Evolutionary conservation across 78 protist species (phyloP).

Genomic region (Cavenderia fasciculata): DNA sequence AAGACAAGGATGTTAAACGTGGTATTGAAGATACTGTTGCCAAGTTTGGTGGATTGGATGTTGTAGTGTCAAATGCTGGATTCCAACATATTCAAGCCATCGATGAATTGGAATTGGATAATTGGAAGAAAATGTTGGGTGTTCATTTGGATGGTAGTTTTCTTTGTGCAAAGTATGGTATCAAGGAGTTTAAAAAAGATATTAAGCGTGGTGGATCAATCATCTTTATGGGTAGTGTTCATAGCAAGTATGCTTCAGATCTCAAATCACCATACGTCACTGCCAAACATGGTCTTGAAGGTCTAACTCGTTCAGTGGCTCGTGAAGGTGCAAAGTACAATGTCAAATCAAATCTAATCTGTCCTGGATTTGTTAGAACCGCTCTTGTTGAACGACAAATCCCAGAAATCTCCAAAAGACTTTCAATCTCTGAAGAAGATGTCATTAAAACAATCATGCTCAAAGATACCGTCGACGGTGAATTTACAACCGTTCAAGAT

Average conservation of each 20-base stretch:
- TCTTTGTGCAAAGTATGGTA: slow-evolving; percentile 68
- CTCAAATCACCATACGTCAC: slow-evolving; percentile 82
- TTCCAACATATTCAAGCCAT: slow-evolving; percentile 77
- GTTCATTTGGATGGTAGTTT: slow-evolving; percentile 84
- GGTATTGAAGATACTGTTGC: slow-evolving; percentile 21
- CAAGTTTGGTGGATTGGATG: slow-evolving; percentile 63
- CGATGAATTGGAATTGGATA: slow-evolving; percentile 13
- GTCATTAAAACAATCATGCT: slow-evolving; percentile 65
- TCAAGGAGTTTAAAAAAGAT: slow-evolving; percentile 65
- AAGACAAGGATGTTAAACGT: slow-evolving; percentile 17
- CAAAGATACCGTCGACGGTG: slow-evolving; percentile 84
- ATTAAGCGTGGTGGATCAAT: slow-evolving; percentile 59
- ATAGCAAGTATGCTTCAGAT: slow-evolving; percentile 74
- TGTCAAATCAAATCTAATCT: slow-evolving; percentile 76
- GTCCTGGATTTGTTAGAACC: slow-evolving; percentile 86
- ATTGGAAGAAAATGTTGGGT: slow-evolving; percentile 81
- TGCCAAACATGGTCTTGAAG: slow-evolving; percentile 86
- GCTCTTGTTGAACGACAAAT: slow-evolving; percentile 80
- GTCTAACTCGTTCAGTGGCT: slow-evolving; percentile 76
- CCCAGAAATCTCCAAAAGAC: slow-evolving; percentile 77
- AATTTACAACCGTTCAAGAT: slow-evolving; percentile 83
- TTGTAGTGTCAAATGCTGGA: slow-evolving; percentile 79
- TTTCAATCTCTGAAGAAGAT: slow-evolving; percentile 80
- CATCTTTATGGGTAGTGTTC: slow-evolving; percentile 80
- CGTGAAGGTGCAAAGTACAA: slow-evolving; percentile 81